phyloP scores from a whole-genome alignment of 108 stramenopile genomes.

The Mediolabrus comicus region DNA sequence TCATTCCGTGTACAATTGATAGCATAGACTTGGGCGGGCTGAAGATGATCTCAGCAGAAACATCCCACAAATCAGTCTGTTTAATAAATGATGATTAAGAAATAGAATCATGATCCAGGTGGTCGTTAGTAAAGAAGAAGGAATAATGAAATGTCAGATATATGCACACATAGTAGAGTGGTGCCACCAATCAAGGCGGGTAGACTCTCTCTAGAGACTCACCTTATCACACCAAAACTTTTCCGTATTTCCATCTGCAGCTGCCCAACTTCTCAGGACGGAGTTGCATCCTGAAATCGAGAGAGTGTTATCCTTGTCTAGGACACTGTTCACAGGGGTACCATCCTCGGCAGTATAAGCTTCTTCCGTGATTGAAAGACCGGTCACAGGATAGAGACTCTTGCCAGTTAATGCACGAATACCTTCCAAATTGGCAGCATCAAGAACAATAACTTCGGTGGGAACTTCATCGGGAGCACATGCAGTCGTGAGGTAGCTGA shows the following conservation, averaged over 20 bases:
- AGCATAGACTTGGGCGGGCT: neutral
- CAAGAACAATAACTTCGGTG: conserved; percentile 20
- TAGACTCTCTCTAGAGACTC: neutral
- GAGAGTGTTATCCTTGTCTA: neutral
- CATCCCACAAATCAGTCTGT: no score
- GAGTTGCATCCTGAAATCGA: neutral
- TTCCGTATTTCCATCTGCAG: neutral
- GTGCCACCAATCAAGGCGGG: no score
- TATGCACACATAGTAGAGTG: no score
- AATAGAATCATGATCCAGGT: no score
- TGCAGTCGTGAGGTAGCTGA: conserved; percentile 16
- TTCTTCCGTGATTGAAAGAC: conserved; percentile 33
- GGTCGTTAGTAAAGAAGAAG: no score
- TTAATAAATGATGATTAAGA: no score
- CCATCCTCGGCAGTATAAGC: neutral
- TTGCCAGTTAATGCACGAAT: conserved; percentile 34
- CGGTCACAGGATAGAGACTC: conserved; percentile 49
- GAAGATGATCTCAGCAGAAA: neutral
- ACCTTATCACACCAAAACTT: neutral
- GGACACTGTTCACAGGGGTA: neutral
- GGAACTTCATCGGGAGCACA: conserved; percentile 22
- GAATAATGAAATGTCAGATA: no score
- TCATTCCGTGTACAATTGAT: neutral
- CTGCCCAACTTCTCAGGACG: neutral
- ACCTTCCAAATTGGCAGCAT: conserved; percentile 4